Evolutionary conservation across 768 basidiomycete species (phyloP).

Genomic region (Paxillus involutus): DNA sequence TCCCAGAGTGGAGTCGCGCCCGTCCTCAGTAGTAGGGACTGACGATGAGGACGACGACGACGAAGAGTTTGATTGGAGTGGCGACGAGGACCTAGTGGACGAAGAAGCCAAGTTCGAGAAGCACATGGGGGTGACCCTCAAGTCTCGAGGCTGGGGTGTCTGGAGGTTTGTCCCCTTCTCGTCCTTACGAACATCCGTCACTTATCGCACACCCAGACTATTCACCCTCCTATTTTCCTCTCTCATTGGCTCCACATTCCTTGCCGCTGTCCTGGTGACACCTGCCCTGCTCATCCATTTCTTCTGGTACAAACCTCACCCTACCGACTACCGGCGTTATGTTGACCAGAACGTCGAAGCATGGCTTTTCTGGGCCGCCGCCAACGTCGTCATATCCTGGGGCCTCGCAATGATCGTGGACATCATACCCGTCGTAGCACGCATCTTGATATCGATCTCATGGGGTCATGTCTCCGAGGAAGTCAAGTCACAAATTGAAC

Average conservation of each 20-base stretch:
- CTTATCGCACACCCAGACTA: slow-evolving; percentile 39
- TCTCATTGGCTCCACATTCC: slow-evolving; percentile 67
- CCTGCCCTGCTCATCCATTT: slow-evolving; percentile 67
- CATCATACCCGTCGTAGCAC: slow-evolving; percentile 56
- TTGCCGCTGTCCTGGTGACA: slow-evolving; percentile 59
- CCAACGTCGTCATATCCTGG: slow-evolving; percentile 79
- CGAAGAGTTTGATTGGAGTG: slow-evolving; percentile 74
- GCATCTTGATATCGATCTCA: slow-evolving; percentile 49
- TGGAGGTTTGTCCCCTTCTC: slow-evolving; percentile 45
- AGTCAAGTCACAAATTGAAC: slow-evolving; percentile 64
- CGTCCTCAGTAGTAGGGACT: slow-evolving; percentile 48
- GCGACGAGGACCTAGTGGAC: slow-evolving; percentile 73
- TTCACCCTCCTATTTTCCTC: slow-evolving; percentile 67
- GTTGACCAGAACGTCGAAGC: slow-evolving; percentile 68
- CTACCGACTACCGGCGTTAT: slow-evolving; percentile 53
- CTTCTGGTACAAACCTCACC: slow-evolving; percentile 66
- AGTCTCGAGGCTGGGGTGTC: slow-evolving; percentile 46
- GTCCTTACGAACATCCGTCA: background rate
- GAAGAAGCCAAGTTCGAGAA: slow-evolving; percentile 67
- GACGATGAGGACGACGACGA: slow-evolving; percentile 61
- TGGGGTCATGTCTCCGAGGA: slow-evolving; percentile 80
- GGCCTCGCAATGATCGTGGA: slow-evolving; percentile 72
- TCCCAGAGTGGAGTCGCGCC: slow-evolving; percentile 35
- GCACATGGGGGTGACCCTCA: slow-evolving; percentile 52
- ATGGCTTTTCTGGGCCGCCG: slow-evolving; percentile 82